Conservation (phyloP, 139 green algal species). For the Picochlorum sp. region DNA sequence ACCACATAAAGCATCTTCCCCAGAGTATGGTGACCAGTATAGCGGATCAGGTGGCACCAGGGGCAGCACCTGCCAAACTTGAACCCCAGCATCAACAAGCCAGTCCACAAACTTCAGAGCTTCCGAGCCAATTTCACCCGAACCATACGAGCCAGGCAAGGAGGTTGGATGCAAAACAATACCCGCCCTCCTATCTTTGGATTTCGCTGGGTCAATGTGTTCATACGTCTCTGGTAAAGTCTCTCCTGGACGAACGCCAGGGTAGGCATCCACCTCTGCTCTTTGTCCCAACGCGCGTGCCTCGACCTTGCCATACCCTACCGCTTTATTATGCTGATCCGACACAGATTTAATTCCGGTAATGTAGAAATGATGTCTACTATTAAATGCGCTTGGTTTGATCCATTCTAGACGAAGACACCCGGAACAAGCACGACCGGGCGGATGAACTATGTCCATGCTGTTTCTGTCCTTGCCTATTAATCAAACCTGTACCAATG, state of each 20-base stretch:
- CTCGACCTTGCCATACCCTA: too few species aligned
- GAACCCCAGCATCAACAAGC: conserved; percentile 54
- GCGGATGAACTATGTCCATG: too few species aligned
- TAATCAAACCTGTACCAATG: too few species aligned
- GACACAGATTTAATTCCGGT: too few species aligned
- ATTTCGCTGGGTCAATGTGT: neutral
- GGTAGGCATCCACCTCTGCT: too few species aligned
- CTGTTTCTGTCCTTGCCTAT: too few species aligned
- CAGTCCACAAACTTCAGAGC: conserved; percentile 82
- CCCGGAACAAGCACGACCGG: too few species aligned
- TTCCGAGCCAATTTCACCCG: conserved; percentile 75
- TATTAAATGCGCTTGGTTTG: too few species aligned
- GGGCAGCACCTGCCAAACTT: conserved; percentile 78
- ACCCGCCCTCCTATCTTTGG: conserved; percentile 31
- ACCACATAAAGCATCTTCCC: conserved; percentile 81
- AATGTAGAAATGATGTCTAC: too few species aligned
- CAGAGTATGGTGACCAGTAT: conserved; percentile 88
- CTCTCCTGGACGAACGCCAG: conserved; percentile 1
- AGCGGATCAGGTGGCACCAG: conserved; percentile 85
- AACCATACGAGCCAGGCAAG: conserved; percentile 76
- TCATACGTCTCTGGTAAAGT: conserved; percentile 16
- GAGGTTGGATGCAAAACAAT: conserved; percentile 92
- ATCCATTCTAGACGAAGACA: too few species aligned
- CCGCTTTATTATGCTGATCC: too few species aligned
- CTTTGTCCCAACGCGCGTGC: too few species aligned